Evolutionary conservation across 1,284 basidiomycete genomes (phyloP), one percentile per base, ranked within the genome.

Genomic region (Ceratobasidium sp.): DNA sequence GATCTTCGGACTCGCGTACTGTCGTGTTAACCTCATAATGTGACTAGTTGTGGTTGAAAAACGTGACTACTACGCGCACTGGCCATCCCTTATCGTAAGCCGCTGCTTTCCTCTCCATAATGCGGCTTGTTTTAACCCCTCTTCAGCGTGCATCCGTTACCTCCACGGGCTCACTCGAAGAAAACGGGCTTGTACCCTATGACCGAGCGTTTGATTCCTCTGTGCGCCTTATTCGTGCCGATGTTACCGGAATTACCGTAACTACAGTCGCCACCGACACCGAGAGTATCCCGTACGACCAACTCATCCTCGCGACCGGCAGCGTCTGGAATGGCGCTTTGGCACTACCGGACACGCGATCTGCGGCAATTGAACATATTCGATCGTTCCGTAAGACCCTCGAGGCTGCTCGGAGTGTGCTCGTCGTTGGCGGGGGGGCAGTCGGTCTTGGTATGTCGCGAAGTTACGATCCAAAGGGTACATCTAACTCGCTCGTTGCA

Each of bases 371-470:
- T 20, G 82, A 83, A 20, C 84, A 86, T 67, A 79, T 91, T 52
- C 79, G 80, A 10, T 78, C 82, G 0, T 89, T 88, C 87, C 85
- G 88, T 48, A 80, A 81, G 50, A 87, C 86, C 69, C 88, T 90
- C 78, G 83, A 85, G 52, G 83, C 84, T 1, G 89, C 90, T 0
- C 84, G 85, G 41, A 86, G 88, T 79, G 85, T 91, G 74, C 86
- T 90, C 8, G 83, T 93, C 52, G 89, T 86, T 7, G 92, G 91
- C 44, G 91, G 90, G 52, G 92, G 92, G 38, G 86, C 91, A 3
- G 88, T 92, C 38, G 90, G 90, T 8, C 83, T 88, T 68, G 92
- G 91, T 91, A 77, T 78, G 87, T 8, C n/a, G 64, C 48, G 7
- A 67, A 57, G 30, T 18, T 44, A 54, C 64, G 14, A 78, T 78